A percentile compares a stretch with the other conserved stretches of the same genome.
These are phyloP conservation scores for Septoria linicola DNA, from an alignment of 2,329 filamentous ascomycete genomes.

Conservation along the genomic window DNA sequence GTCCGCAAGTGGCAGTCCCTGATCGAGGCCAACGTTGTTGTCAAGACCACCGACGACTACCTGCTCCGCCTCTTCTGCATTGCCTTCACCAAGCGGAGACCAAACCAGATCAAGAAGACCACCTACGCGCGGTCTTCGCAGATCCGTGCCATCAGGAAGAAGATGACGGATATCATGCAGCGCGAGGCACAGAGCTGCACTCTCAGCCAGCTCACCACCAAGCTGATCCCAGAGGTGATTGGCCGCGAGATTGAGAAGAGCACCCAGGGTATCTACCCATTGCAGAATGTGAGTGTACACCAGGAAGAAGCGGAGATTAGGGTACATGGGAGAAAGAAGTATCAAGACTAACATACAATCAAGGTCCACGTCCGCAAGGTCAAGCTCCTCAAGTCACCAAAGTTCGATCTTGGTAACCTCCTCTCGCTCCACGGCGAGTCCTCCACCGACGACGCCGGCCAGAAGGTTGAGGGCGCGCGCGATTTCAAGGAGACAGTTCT, in stretches of 20 bases:
- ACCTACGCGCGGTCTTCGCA: constrained; percentile 97
- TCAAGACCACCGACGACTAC: constrained; percentile 99
- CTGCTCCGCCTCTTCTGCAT: constrained; percentile 98
- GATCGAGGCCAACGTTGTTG: constrained; percentile 98
- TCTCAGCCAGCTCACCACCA: constrained; percentile 92
- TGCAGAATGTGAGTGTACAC: constrained; percentile 77
- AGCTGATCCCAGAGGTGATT: constrained; percentile 99
- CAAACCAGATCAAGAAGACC: constrained; percentile 99
- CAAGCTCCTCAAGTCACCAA: constrained; percentile 97
- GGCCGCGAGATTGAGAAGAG: constrained; percentile 99
- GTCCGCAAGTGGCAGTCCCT: constrained; percentile 99
- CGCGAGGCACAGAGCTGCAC: constrained; percentile 94
- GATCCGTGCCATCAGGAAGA: constrained; percentile 96
- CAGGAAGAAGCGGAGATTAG: background rate
- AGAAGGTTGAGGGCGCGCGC: constrained; percentile 79
- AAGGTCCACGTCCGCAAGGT: constrained; percentile 99
- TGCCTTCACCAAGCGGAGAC: constrained; percentile 97
- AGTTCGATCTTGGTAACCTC: constrained; percentile 97
- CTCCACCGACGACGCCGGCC: constrained; percentile 88
- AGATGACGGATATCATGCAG: constrained; percentile 99
- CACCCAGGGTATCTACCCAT: constrained; percentile 98
- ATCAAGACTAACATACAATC: constrained; percentile 38
- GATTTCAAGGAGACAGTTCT: constrained; percentile 99
- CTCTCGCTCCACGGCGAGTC: constrained; percentile 98
- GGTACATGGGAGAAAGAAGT: background rate